phyloP scores from a whole-genome alignment of 2,329 filamentous ascomycete species.

The Hymenoscyphus fructigenus region DNA sequence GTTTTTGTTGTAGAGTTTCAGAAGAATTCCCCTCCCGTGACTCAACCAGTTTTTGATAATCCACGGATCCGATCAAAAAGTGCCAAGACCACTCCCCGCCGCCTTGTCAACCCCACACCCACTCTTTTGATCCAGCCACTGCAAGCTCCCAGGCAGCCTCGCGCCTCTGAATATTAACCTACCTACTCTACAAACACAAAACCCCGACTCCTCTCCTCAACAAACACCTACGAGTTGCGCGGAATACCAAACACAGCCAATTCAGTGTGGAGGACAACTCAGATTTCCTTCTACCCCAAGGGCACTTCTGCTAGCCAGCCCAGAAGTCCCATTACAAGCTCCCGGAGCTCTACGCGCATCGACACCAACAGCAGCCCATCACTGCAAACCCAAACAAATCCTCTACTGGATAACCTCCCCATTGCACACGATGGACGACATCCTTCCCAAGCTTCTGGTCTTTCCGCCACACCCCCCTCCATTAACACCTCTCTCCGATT shows the following conservation, averaged over 20 bases:
- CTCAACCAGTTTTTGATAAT: neutral
- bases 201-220: neutral
- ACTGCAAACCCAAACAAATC: neutral
- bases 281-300: neutral
- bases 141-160: neutral
- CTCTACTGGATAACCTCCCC: neutral
- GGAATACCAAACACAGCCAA: neutral
- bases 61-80: no score
- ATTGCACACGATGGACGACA: conserved; percentile 34
- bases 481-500: conserved; percentile 37
- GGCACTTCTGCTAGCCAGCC: neutral
- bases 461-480: conserved; percentile 42
- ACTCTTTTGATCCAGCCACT: neutral
- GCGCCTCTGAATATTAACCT: neutral
- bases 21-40: neutral
- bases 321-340: neutral
- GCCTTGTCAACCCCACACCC: neutral
- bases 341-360: neutral
- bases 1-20: neutral
- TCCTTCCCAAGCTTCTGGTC: conserved; percentile 39
- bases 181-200: neutral
- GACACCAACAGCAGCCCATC: neutral
- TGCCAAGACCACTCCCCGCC: neutral
- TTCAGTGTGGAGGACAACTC: neutral
- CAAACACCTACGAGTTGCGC: neutral